phyloP scores from a whole-genome alignment of 768 basidiomycete genomes.

The Xerocomus spinulosus region DNA sequence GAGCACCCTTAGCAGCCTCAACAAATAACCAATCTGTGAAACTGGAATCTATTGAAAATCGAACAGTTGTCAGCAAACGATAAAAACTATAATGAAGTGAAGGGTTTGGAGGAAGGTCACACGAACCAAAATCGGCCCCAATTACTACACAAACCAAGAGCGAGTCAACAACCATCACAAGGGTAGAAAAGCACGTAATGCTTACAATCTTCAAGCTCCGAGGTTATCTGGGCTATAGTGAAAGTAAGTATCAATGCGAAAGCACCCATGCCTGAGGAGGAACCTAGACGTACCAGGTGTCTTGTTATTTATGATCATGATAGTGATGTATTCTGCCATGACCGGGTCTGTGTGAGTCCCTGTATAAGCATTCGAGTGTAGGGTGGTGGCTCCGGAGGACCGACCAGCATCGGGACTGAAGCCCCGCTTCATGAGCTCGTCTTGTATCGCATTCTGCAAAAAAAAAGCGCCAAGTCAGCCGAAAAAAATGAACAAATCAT shows the following conservation, averaged over 20 bases:
- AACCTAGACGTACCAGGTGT: slow-evolving; percentile 50
- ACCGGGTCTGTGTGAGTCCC: slow-evolving; percentile 56
- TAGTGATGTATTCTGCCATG: slow-evolving; percentile 93
- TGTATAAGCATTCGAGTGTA: slow-evolving; percentile 11
- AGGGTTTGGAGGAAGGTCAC: slow-evolving; percentile 1
- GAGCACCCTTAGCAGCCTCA: slow-evolving; percentile 68
- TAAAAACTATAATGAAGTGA: background rate
- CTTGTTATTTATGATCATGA: slow-evolving; percentile 94
- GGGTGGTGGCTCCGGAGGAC: slow-evolving; percentile 11
- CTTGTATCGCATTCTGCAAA: slow-evolving; percentile 67
- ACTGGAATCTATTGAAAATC: slow-evolving; percentile 51
- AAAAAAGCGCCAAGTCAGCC: slow-evolving; percentile 7
- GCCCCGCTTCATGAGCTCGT: slow-evolving; percentile 71
- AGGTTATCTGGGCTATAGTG: slow-evolving; percentile 72
- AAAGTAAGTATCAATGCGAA: slow-evolving; percentile 7
- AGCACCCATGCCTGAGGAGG: background rate
- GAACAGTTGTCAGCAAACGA: slow-evolving; percentile 3
- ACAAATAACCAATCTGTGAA: slow-evolving; percentile 90
- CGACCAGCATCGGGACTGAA: slow-evolving; percentile 75
- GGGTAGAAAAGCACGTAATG: background rate
- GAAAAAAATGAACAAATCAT: slow-evolving; percentile 11
- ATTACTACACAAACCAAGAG: slow-evolving; percentile 42
- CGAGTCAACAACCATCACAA: slow-evolving; percentile 12
- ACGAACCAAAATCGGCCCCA: slow-evolving; percentile 76
- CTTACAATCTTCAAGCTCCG: slow-evolving; percentile 79